Conservation (phyloP, 83 land plant species). For the Picea abies region DNA sequence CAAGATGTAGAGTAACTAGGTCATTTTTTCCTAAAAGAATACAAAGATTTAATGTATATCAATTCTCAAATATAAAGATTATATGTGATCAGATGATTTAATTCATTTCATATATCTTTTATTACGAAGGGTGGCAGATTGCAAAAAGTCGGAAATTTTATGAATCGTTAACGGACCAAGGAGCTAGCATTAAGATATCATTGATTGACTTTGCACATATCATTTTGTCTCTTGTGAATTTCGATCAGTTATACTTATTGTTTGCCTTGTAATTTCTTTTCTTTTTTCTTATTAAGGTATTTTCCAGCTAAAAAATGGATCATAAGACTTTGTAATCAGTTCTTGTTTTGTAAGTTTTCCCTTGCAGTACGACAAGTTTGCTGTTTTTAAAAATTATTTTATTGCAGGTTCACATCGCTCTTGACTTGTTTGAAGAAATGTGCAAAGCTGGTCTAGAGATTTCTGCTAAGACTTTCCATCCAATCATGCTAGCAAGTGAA, state of each 20-base stretch:
- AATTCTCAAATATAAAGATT: too few species aligned
- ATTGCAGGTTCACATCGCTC: conserved; percentile 45
- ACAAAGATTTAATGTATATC: too few species aligned
- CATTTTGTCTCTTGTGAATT: neutral
- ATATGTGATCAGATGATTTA: too few species aligned
- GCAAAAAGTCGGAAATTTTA: too few species aligned
- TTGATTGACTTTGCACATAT: neutral
- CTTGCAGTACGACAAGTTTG: neutral
- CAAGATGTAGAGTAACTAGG: too few species aligned
- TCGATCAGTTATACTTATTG: neutral
- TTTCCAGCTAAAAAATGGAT: neutral
- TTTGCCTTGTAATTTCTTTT: neutral
- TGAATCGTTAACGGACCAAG: too few species aligned
- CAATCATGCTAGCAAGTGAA: conserved; percentile 39
- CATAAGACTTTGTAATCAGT: neutral
- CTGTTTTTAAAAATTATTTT: neutral
- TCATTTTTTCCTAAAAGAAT: too few species aligned
- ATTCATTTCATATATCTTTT: too few species aligned
- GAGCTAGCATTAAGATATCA: neutral
- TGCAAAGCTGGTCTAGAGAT: conserved; percentile 32
- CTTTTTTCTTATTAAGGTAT: neutral
- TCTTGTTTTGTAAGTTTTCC: neutral
- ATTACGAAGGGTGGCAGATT: too few species aligned
- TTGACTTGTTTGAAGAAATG: conserved; percentile 39
- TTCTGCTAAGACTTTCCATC: conserved; percentile 31